Percentiles rank a stretch among this genome's conserved stretches.
These are phyloP conservation scores for thale cress (Arabidopsis thaliana) DNA, from an alignment of 345 rosid species.

Conservation along the genomic window TAIR10.1 NC_003074.8:16375501-16376000, in stretches of 20 bases:
- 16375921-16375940: constrained; percentile 66
- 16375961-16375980: constrained; percentile 91
- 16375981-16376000: constrained; percentile 92
- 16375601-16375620: constrained; percentile 50
- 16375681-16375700: constrained; percentile 46
- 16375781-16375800: constrained; percentile 86
- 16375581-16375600: constrained; percentile 63
- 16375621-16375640: constrained; percentile 45
- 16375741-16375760: constrained; percentile 57
- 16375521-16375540: constrained; percentile 96
- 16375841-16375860: constrained; percentile 50
- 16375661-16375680: constrained; percentile 47
- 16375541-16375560: constrained; percentile 86
- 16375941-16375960: constrained; percentile 72
- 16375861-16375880: constrained; percentile 36
- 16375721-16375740: constrained; percentile 47
- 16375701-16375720: constrained; percentile 48
- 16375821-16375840: constrained; percentile 66
- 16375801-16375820: constrained; percentile 90
- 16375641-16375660: constrained; percentile 27
- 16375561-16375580: constrained; percentile 57
- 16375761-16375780: constrained; percentile 58
- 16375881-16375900: constrained; percentile 50
- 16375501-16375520: constrained; percentile 93
- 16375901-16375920: constrained; percentile 70